Base-by-base conservation (phyloP, 1,284 basidiomycete genomes). In the Vanrija pseudolonga region DNA sequence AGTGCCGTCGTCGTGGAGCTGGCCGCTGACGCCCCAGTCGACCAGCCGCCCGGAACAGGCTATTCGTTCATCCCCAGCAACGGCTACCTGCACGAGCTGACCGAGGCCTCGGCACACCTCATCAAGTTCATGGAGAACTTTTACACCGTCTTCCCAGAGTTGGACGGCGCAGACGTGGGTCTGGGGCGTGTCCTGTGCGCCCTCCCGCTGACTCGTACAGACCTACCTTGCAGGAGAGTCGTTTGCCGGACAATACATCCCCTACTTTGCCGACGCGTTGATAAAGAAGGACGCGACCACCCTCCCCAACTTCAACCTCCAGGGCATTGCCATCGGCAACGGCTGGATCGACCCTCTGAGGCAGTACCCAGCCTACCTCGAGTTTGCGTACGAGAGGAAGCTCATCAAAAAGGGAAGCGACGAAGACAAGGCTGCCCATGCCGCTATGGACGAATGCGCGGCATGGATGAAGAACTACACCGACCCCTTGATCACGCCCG, bases 201-300 rank as follows among this genome's bases (percentile, higher is more conserved):
- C 32, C n/a, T 24, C 17, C 22, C 19, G 19, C 45, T 66, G 38
- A 63, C 43, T 7, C n/a, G n/a, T 6, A 17, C 11, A 95, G 90
- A 94, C 91, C 1, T 96, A 93, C 73, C 78, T 97, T 9, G 87
- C 87, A 0, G 94, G 93, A 50, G 93, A 97, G 79, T 91, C 88
- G 59, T 98, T 87, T 70, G 95, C 93, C n/a, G 95, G 96, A n/a
- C 93, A 97, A 78, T 98, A 90, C 79, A 94, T 98, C 61, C 95
- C 96, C 14, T 95, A 93, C 74, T 92, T 96, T 64, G 88, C 91
- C 64, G 82, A 92, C 61, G 87, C 85, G 9, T 79, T 97, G 47
- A 78, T 95, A 32, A 81, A 83, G 53, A 88, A 90, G 1, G 45
- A 77, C 83, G 15, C 28, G 20, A 32, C 12, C 11, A 32, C 32